Evolutionary conservation across 164 flowering plant genomes (phyloP), one percentile per base, ranked within the genome.

Genomic region (Liquidambar formosana): DNA sequence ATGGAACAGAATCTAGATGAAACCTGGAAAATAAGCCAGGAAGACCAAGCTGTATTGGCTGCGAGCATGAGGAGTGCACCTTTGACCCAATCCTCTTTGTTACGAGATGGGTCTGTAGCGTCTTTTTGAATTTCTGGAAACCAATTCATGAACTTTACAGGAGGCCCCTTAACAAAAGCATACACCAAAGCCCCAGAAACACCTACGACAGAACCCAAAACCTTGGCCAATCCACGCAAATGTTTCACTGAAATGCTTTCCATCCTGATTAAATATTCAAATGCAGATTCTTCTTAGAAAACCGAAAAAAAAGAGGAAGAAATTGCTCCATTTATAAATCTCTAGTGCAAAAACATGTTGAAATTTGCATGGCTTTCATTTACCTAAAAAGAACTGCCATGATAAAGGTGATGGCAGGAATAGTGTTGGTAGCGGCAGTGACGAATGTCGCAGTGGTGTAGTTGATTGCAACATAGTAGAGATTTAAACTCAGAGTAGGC

Each of bases 11-110:
- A n/a, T n/a, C n/a, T n/a, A n/a, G 15, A 33, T 21, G 18, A 33
- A n/a, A 89, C 97, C 97, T 86, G 97, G 76, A 89, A 75, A 45
- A 89, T 72, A 41, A 86, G 82, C 94, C 94, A 89, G 16, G 82
- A 48, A 54, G 92, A 85, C 88, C 88, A 91, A 56, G 77, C 67
- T 18, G 77, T 69, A 70, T 84, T 86, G 65, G 89, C 83, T 4
- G 75, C 62, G 46, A 89, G 78, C 88, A 89, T 82, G 22, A 84
- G 65, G 14, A 88, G 78, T 53, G 91, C 61, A 21, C 97, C 97
- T 71, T 83, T 84, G 4, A 86, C 67, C 83, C 78, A 80, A 10
- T 82, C 78, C 57, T 26, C 59, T 57, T 47, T 64, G 53, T 83
- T 62, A 61, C 22, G 4, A 49, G 57, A 45, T 61, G 75, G 12